These are phyloP conservation scores for Zymoseptoria pseudotritici DNA, from an alignment of 2,329 filamentous ascomycete species.

Conservation along the genomic window DNA sequence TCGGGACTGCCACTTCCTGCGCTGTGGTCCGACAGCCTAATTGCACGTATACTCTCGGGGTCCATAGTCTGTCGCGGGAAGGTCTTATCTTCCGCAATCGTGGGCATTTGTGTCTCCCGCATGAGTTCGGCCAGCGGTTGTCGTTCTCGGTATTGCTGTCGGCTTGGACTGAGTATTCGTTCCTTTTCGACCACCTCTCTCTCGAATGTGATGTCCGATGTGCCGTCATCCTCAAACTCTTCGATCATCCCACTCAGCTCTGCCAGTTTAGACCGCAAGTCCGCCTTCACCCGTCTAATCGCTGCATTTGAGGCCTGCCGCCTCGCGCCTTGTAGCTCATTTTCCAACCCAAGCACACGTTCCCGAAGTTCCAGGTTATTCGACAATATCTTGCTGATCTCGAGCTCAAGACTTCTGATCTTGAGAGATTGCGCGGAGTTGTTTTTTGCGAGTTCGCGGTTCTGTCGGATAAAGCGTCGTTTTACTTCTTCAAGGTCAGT, in stretches of 20 bases:
- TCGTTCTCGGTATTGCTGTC: conserved; percentile 24
- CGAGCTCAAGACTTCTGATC: conserved; percentile 68
- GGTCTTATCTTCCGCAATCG: background rate
- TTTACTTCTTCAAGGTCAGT: conserved; percentile 52
- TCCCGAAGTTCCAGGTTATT: conserved; percentile 69
- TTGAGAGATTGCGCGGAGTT: conserved; percentile 72
- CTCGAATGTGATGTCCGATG: conserved; percentile 16
- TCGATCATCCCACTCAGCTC: conserved; percentile 65
- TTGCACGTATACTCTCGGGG: conserved; percentile 50
- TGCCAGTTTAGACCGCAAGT: conserved; percentile 63
- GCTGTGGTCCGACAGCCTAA: conserved; percentile 44
- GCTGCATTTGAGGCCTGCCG: conserved; percentile 54
- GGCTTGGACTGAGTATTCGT: background rate
- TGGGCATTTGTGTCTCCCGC: background rate
- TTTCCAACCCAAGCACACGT: conserved; percentile 62
- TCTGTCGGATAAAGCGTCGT: conserved; percentile 72
- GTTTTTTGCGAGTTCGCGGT: conserved; percentile 69
- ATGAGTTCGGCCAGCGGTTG: background rate
- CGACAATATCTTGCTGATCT: conserved; percentile 66
- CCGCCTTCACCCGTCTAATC: conserved; percentile 60
- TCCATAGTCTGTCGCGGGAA: conserved; percentile 23
- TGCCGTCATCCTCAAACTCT: conserved; percentile 21
- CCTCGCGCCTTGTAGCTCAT: conserved; percentile 49
- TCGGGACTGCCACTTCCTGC: conserved; percentile 55
- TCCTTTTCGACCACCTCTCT: background rate